Conservation (phyloP, 1,284 basidiomycete species). For the Leccinum fallax region DNA sequence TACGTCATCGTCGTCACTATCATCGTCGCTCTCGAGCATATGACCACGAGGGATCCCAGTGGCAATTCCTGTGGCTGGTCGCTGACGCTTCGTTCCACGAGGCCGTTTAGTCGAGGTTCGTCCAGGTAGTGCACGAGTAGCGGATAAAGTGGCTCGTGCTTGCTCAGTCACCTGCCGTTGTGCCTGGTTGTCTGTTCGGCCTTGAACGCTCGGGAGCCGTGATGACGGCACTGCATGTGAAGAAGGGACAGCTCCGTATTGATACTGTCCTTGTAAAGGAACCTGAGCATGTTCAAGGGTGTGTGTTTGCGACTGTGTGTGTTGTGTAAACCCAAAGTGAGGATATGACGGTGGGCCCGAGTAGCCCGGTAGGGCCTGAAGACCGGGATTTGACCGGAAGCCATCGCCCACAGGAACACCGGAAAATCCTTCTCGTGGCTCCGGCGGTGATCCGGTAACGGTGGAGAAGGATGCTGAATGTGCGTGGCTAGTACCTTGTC, state of each 20-base stretch:
- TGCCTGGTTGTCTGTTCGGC: slow-evolving; percentile 5
- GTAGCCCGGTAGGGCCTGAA: slow-evolving; percentile 6
- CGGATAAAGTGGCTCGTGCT: background rate
- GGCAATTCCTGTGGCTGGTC: slow-evolving; percentile 5
- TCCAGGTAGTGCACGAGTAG: background rate
- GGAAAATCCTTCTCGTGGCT: slow-evolving; percentile 3
- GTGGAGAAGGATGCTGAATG: slow-evolving; percentile 33
- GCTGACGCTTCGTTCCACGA: slow-evolving; percentile 26
- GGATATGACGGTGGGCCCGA: slow-evolving; percentile 9
- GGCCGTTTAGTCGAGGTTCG: slow-evolving; percentile 23
- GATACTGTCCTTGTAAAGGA: slow-evolving; percentile 16
- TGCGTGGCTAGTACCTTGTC: slow-evolving; percentile 7
- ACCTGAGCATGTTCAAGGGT: background rate
- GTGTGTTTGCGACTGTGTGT: slow-evolving; percentile 8
- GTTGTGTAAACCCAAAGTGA: slow-evolving; percentile 7
- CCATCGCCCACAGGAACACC: background rate
- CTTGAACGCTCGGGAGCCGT: slow-evolving; percentile 1
- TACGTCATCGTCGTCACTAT: slow-evolving; percentile 36
- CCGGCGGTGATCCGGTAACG: slow-evolving; percentile 26
- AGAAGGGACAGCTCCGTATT: slow-evolving; percentile 5
- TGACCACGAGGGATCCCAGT: slow-evolving; percentile 6
- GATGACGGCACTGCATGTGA: slow-evolving; percentile 7
- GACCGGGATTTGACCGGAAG: slow-evolving; percentile 1
- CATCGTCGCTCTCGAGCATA: slow-evolving; percentile 30
- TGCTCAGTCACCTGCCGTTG: slow-evolving; percentile 4